Evolutionary conservation across 371 early-diverging fungal species (phyloP), one percentile per base, ranked within the genome.

Genomic region (Paraphysoderma sedebokerense): DNA sequence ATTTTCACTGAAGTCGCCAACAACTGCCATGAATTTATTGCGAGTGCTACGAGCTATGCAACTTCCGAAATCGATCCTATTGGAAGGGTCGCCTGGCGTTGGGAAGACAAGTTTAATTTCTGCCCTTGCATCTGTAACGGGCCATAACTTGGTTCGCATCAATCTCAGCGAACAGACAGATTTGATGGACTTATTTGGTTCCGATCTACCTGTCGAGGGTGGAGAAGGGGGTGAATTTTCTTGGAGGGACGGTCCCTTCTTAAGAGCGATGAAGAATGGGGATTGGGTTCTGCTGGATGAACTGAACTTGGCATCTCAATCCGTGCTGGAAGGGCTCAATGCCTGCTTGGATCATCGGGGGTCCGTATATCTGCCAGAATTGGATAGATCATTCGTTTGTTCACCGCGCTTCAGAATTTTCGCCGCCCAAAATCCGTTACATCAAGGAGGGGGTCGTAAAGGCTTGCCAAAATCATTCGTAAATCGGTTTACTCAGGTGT

Each of bases 81-180:
- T 99, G 5, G 98, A 98, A 70, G 99, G 99, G 41, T 85, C 85
- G 38, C 91, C 92, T 3, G 88, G 88, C 39, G 91, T 92, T 2
- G 99, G 99, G 52, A 99, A 99, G 61, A 98, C 98, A 1, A 84
- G 86, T 47, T 69, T 99, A 28, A 73, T 99, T 11, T 65, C 84
- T 9, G 79, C 87, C 7, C 61, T 98, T 39, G 93, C 93, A 3
- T 71, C 72, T 5, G 67, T 82, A 0, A 70, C 90, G 6, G 86
- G 90, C 1, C 82, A 86, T 47, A 70, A 66, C 3, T 62, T 95
- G 17, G 85, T 93, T 34, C 82, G 99, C 52, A 92, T 99, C 69
- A 99, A 99, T 65, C 66, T 99, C 49, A 90, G 90, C 22, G 99
- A 98, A 54, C 97, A 99, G 60, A 99, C 99, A 0, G 99, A 99